These are phyloP conservation scores for Metschnikowia colocasiae DNA, from an alignment of 805 yeast species.

Conservation along the genomic window DNA sequence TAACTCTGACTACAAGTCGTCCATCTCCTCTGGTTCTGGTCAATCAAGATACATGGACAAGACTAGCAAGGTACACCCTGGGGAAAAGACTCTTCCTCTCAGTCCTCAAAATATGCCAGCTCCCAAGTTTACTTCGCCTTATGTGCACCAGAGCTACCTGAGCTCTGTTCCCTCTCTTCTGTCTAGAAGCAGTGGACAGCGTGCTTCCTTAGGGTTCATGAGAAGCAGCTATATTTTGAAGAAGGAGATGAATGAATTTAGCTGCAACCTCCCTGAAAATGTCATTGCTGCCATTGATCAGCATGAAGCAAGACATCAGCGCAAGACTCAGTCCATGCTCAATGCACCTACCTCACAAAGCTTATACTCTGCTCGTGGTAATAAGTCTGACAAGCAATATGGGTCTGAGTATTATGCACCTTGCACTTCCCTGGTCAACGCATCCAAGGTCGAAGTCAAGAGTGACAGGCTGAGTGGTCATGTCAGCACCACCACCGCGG, in stretches of 20 bases:
- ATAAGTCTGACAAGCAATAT: neutral
- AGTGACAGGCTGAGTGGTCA: neutral
- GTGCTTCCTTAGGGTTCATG: slow-evolving; percentile 44
- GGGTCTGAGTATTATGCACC: neutral
- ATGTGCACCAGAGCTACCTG: slow-evolving; percentile 11
- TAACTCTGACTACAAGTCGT: slow-evolving; percentile 35
- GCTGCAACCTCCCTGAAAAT: slow-evolving; percentile 32
- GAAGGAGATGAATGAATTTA: slow-evolving; percentile 35
- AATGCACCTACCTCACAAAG: slow-evolving; percentile 3
- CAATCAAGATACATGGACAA: slow-evolving; percentile 8
- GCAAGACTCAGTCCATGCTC: neutral
- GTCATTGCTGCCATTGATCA: slow-evolving; percentile 13
- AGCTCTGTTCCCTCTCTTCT: slow-evolving; percentile 17
- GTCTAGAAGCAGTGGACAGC: slow-evolving; percentile 10
- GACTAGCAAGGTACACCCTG: slow-evolving; percentile 11
- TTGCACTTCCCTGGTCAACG: neutral
- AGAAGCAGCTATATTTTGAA: slow-evolving; percentile 40
- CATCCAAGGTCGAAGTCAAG: neutral
- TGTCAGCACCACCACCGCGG: neutral
- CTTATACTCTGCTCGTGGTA: slow-evolving; percentile 1
- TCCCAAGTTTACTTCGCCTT: slow-evolving; percentile 8
- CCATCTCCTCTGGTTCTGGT: slow-evolving; percentile 33
- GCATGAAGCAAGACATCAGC: neutral
- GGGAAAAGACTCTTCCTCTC: slow-evolving; percentile 12
- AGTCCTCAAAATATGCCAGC: slow-evolving; percentile 5